phyloP scores from a whole-genome alignment of 805 yeast species.

The Aciculoconidium aculeatum region DNA sequence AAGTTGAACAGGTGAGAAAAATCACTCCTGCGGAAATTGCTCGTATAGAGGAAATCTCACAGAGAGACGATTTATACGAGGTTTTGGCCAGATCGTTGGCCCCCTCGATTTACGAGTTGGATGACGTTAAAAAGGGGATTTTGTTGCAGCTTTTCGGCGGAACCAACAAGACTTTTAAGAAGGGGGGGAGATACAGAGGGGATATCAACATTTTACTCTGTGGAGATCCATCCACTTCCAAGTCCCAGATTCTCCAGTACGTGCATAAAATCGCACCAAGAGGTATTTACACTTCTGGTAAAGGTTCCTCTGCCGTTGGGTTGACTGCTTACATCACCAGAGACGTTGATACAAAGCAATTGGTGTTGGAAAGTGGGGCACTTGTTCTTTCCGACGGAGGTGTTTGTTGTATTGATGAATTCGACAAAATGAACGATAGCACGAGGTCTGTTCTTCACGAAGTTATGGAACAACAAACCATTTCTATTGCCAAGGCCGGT shows the following conservation, averaged over 20 bases:
- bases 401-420: conserved; percentile 97
- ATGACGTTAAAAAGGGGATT: conserved; percentile 94
- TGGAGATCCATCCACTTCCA: conserved; percentile 98
- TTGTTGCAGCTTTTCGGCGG: conserved; percentile 93
- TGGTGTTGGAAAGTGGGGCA: conserved; percentile 95
- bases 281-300: conserved; percentile 97
- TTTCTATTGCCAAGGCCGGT: conserved; percentile 97
- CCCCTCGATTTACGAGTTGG: conserved; percentile 95
- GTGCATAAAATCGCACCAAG: conserved; percentile 97
- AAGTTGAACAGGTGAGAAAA: conserved; percentile 70
- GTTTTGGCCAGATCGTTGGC: conserved; percentile 86
- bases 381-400: conserved; percentile 96
- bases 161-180: conserved; percentile 76
- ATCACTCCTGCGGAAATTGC: conserved; percentile 65
- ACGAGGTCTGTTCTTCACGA: conserved; percentile 95
- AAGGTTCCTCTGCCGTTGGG: conserved; percentile 99
- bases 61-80: conserved; percentile 78
- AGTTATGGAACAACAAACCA: conserved; percentile 99
- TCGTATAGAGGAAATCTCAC: conserved; percentile 54
- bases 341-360: conserved; percentile 87
- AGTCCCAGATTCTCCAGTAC: conserved; percentile 89
- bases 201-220: conserved; percentile 87
- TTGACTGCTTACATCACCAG: conserved; percentile 94
- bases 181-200: conserved; percentile 95
- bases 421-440: conserved; percentile 93